These are phyloP conservation scores for Pyrenophora tritici-repentis DNA, from an alignment of 2,329 filamentous ascomycete species.

Conservation along the genomic window DNA sequence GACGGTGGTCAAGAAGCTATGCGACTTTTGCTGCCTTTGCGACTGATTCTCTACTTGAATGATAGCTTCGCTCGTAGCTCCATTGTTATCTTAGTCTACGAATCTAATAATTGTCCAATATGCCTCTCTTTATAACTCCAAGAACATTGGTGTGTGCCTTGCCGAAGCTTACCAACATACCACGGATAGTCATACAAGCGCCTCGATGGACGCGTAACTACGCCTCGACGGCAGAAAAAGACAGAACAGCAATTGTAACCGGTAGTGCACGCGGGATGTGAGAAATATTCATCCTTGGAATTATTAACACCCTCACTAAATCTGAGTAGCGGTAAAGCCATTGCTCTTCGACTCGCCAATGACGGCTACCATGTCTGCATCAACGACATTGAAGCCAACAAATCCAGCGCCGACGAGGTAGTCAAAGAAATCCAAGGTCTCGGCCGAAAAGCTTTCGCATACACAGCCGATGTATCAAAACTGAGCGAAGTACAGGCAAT, in stretches of 20 bases:
- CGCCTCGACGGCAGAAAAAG: conserved; percentile 25
- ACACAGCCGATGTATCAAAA: conserved; percentile 66
- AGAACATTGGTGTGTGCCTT: conserved; percentile 29
- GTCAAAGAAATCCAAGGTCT: conserved; percentile 59
- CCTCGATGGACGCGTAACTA: conserved; percentile 34
- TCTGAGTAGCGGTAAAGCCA: conserved; percentile 60
- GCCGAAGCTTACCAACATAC: conserved; percentile 13
- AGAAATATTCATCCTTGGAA: conserved; percentile 1
- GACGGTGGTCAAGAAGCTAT: neutral
- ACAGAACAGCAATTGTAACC: conserved; percentile 46
- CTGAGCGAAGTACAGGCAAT: conserved; percentile 58
- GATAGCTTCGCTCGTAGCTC: neutral
- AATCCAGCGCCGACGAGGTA: conserved; percentile 57
- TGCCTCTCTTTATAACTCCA: conserved; percentile 31
- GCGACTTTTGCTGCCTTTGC: neutral
- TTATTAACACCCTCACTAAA: conserved; percentile 3
- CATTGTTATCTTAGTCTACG: neutral
- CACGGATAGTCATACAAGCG: conserved; percentile 18
- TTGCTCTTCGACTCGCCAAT: conserved; percentile 65
- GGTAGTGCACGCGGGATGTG: conserved; percentile 48
- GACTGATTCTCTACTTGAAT: neutral
- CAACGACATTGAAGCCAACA: conserved; percentile 64
- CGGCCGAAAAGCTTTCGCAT: conserved; percentile 60
- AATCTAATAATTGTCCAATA: conserved; percentile 1
- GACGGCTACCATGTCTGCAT: conserved; percentile 71